phyloP scores from a whole-genome alignment of 2,329 filamentous ascomycete genomes.

The Alternaria triticina region DNA sequence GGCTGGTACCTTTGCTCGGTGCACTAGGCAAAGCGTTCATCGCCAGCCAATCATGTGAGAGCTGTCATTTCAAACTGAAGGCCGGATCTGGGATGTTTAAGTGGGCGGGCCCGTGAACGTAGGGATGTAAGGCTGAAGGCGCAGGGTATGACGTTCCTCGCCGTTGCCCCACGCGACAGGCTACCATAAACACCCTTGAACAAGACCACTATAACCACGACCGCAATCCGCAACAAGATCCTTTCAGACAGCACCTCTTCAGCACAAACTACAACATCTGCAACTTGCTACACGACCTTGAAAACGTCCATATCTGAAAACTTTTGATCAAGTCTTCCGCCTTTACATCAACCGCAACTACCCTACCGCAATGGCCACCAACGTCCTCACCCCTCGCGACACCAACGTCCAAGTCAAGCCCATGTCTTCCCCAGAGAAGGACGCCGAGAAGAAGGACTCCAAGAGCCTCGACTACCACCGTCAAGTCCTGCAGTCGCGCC shows the following conservation, averaged over 20 bases:
- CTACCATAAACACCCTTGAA: constrained; percentile 12
- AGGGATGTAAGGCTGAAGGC: constrained; percentile 2
- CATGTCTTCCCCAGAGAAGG: constrained; percentile 30
- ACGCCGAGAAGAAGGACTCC: constrained; percentile 38
- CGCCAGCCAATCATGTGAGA: neutral
- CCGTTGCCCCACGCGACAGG: constrained; percentile 19
- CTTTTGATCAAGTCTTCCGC: neutral
- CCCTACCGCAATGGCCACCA: constrained; percentile 59
- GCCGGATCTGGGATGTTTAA: neutral
- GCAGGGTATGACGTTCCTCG: constrained; percentile 17
- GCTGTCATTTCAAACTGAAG: neutral
- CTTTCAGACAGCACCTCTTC: neutral
- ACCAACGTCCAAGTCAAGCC: constrained; percentile 60
- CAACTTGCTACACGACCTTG: neutral
- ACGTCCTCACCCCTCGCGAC: constrained; percentile 70
- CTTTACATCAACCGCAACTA: neutral
- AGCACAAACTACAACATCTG: neutral
- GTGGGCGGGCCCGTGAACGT: neutral
- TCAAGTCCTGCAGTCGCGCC: constrained; percentile 74
- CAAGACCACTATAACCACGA: constrained; percentile 6
- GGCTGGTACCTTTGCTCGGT: neutral
- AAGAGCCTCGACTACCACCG: constrained; percentile 74
- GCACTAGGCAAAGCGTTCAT: neutral
- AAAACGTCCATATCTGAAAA: neutral
- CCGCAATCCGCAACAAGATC: neutral